Percentiles rank a stretch among this genome's conserved stretches.
Conservation (phyloP, 352 stramenopile species). For the Pythium pyrilobum region DNA sequence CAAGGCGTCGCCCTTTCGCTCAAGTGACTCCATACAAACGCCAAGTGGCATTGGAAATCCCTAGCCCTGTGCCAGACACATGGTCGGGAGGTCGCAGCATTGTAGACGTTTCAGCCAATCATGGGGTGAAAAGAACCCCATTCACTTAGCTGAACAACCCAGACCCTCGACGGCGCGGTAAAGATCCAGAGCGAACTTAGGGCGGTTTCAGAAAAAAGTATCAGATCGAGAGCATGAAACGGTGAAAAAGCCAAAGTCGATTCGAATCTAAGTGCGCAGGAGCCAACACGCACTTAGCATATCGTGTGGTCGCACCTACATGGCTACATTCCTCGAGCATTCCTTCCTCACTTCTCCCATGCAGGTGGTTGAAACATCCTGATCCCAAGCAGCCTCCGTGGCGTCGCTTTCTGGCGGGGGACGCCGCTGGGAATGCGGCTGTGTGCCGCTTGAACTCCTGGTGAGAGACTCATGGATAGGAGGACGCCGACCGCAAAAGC, state of each 20-base stretch:
- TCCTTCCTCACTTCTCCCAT: background rate
- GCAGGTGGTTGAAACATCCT: background rate
- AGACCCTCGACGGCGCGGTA: constrained; percentile 1
- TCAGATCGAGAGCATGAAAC: background rate
- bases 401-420: too few relatives aligned
- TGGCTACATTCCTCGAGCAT: background rate
- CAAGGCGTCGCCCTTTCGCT: constrained; percentile 15
- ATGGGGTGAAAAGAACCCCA: constrained; percentile 12
- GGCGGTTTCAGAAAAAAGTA: too few relatives aligned
- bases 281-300: too few relatives aligned
- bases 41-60: background rate
- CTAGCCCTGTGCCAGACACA: constrained; percentile 14
- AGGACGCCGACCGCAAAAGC: too few relatives aligned
- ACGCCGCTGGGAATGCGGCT: too few relatives aligned
- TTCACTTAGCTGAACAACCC: constrained; percentile 4
- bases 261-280: too few relatives aligned
- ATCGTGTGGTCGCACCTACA: too few relatives aligned
- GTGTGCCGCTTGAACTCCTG: too few relatives aligned
- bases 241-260: too few relatives aligned
- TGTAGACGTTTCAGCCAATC: constrained; percentile 18
- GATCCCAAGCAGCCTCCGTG: background rate
- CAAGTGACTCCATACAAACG: constrained; percentile 20
- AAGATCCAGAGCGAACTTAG: constrained; percentile 1
- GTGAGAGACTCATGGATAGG: background rate
- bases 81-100: constrained; percentile 6